A percentile compares a stretch with the other conserved stretches of the same genome.
These are phyloP conservation scores for Geopyxis carbonaria DNA, from an alignment of 495 filamentous ascomycete species.

Conservation along the genomic window DNA sequence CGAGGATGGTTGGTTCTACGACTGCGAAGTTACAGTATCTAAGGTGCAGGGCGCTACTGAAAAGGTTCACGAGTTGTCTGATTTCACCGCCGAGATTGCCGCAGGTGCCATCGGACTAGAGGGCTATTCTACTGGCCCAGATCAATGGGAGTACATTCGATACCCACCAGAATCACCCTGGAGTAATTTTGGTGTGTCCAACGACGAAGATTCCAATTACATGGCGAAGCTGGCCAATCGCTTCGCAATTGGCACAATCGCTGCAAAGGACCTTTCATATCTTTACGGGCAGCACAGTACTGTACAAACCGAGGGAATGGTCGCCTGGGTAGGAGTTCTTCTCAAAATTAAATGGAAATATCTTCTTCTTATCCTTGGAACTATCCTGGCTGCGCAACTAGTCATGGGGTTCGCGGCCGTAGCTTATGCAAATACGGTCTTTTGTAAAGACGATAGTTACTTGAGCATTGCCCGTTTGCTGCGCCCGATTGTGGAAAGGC, in stretches of 20 bases:
- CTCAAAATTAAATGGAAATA: conserved; percentile 18
- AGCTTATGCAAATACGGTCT: conserved; percentile 16
- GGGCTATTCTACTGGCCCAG: conserved; percentile 11
- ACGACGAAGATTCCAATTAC: not conserved
- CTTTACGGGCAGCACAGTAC: conserved; percentile 2
- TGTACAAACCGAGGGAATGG: conserved; percentile 5
- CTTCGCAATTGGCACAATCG: conserved; percentile 16
- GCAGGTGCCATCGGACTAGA: conserved; percentile 18
- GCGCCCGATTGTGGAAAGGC: conserved; percentile 21
- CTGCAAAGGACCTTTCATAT: conserved; percentile 13
- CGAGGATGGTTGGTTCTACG: conserved; percentile 13
- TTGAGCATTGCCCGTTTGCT: conserved; percentile 20
- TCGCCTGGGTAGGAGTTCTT: conserved; percentile 17
- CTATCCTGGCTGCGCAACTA: conserved; percentile 14
- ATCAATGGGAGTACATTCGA: conserved; percentile 1
- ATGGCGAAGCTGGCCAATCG: conserved; percentile 5
- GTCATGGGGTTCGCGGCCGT: conserved; percentile 14
- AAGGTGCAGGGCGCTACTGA: conserved; percentile 5
- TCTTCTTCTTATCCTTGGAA: conserved; percentile 13
- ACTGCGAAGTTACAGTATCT: conserved; percentile 13
- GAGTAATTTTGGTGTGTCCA: conserved; percentile 2
- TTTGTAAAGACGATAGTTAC: conserved; percentile 24
- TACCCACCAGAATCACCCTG: conserved; percentile 1
- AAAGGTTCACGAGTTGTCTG: conserved; percentile 8
- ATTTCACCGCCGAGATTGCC: conserved; percentile 11